Percentiles rank a stretch among this genome's conserved stretches.
phyloP scores from a whole-genome alignment of 2,329 filamentous ascomycete species.

The Cucurbitaria berberidis region DNA sequence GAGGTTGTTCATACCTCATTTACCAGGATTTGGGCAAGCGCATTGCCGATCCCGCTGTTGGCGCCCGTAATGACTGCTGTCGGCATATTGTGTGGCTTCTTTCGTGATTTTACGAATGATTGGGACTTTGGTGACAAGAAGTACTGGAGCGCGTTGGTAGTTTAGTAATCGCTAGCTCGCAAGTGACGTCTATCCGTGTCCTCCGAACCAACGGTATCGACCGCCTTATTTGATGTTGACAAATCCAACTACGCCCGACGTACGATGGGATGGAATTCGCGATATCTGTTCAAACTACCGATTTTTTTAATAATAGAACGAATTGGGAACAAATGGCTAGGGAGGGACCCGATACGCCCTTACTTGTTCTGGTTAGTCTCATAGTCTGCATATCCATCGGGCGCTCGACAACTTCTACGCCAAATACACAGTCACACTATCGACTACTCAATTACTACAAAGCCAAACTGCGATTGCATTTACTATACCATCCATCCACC shows the following conservation, averaged over 20 bases:
- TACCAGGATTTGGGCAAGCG: slow-evolving; percentile 40
- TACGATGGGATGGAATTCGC: neutral
- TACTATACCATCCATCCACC: neutral
- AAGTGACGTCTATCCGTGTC: neutral
- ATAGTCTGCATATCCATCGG: too few relatives aligned
- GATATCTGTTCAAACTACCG: neutral
- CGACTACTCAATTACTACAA: neutral
- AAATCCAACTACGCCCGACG: neutral
- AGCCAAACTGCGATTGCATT: neutral
- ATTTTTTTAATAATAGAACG: neutral
- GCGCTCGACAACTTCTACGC: too few relatives aligned
- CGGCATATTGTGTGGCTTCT: slow-evolving; percentile 35
- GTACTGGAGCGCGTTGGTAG: neutral
- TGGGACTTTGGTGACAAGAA: neutral
- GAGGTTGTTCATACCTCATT: slow-evolving; percentile 24
- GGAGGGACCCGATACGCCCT: too few relatives aligned
- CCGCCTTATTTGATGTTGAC: neutral
- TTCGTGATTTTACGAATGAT: neutral
- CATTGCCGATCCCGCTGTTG: slow-evolving; percentile 51
- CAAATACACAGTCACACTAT: neutral
- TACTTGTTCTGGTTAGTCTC: too few relatives aligned
- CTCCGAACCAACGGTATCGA: neutral
- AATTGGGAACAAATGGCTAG: too few relatives aligned
- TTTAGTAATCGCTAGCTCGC: neutral
- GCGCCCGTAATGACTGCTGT: slow-evolving; percentile 51